These are phyloP conservation scores for Bipolaris gigantea DNA, from an alignment of 2,329 filamentous ascomycete genomes.

Conservation along the genomic window DNA sequence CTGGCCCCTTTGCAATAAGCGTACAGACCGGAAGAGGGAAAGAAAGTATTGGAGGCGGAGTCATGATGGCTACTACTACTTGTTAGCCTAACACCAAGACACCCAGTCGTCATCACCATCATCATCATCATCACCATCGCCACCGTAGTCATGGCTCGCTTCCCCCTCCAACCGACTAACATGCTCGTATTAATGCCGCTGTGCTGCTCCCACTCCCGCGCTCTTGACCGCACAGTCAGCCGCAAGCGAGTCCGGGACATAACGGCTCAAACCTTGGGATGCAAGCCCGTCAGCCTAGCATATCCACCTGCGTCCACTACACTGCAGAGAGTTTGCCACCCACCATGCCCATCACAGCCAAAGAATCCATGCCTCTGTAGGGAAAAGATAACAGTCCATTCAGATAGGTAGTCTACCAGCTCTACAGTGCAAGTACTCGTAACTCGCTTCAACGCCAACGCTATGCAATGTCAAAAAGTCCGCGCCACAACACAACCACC, in stretches of 20 bases:
- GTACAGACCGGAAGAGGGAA: too few relatives aligned
- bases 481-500: constrained; percentile 1
- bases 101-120: too few relatives aligned
- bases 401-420: constrained; percentile 3
- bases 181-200: background rate
- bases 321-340: background rate
- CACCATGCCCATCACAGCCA: too few relatives aligned
- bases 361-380: too few relatives aligned
- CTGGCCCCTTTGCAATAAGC: background rate
- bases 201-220: background rate
- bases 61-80: too few relatives aligned
- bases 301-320: background rate
- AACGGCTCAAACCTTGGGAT: background rate
- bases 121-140: too few relatives aligned
- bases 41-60: too few relatives aligned
- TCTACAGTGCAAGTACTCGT: background rate
- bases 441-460: constrained; percentile 32
- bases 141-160: too few relatives aligned
- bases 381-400: too few relatives aligned
- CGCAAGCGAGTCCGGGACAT: background rate
- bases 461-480: constrained; percentile 30
- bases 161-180: too few relatives aligned
- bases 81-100: too few relatives aligned
- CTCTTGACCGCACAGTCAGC: background rate
- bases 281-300: background rate